Evolutionary conservation across 495 filamentous ascomycete genomes (phyloP).

Genomic region (Annulohypoxylon bovei): DNA sequence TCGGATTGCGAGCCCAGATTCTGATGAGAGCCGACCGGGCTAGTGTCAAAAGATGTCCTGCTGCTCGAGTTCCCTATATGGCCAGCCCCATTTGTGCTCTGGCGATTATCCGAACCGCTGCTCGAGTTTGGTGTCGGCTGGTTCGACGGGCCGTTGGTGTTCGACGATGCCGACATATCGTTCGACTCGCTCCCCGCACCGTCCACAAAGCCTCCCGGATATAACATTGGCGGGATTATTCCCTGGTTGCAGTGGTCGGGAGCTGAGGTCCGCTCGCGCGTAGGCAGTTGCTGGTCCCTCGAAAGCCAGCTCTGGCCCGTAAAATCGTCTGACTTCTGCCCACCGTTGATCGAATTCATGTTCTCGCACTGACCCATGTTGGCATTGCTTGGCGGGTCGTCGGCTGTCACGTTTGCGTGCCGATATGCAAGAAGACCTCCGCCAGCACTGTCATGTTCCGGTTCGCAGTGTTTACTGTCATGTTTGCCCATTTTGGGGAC

Average conservation of each 20-base stretch:
- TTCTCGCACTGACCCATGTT: constrained; percentile 46
- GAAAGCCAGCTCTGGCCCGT: constrained; percentile 45
- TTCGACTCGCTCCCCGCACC: constrained; percentile 50
- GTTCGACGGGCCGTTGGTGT: constrained; percentile 54
- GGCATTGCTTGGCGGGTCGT: constrained; percentile 41
- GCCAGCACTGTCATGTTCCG: constrained; percentile 13
- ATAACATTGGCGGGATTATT: constrained; percentile 47
- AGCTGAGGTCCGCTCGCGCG: constrained; percentile 44
- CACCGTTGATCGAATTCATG: constrained; percentile 27
- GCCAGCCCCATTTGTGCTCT: constrained; percentile 41
- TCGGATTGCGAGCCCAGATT: constrained; percentile 48
- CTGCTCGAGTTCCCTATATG: constrained; percentile 44
- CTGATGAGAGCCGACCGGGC: constrained; percentile 53
- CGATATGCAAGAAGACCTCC: constrained; percentile 43
- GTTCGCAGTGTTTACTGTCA: constrained; percentile 1
- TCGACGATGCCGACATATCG: constrained; percentile 53
- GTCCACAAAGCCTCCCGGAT: constrained; percentile 37
- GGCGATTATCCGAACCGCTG: constrained; percentile 54
- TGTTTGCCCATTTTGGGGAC: constrained; percentile 20
- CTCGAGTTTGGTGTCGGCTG: constrained; percentile 64
- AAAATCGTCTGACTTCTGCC: constrained; percentile 36
- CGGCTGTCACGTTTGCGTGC: constrained; percentile 48
- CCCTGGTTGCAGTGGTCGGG: constrained; percentile 40
- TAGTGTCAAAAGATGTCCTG: constrained; percentile 59
- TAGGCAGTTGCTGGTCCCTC: constrained; percentile 49